Evolutionary conservation across 805 yeast species (phyloP).

Genomic region (Wickerhamiella azymoides): DNA sequence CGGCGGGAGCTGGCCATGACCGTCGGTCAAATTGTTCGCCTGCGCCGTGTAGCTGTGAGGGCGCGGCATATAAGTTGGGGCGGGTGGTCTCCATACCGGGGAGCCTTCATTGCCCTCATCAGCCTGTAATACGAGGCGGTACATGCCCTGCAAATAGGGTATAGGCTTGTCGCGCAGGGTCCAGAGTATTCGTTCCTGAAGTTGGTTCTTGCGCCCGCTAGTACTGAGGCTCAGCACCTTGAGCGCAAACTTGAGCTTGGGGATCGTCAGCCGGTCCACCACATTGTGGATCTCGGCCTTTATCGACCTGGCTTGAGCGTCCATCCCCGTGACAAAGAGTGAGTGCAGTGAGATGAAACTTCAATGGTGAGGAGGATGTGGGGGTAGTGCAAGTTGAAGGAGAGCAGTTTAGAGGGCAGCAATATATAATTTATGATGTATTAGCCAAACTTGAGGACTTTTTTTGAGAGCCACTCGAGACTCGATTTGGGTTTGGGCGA

Average conservation of each 20-base stretch:
- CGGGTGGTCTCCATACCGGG: neutral
- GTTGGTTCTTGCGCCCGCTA: slow-evolving; percentile 48
- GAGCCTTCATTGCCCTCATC: neutral
- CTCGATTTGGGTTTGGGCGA: too few species aligned
- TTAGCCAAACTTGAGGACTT: too few species aligned
- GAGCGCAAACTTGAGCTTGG: slow-evolving; percentile 22
- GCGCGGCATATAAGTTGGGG: neutral
- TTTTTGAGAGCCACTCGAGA: too few species aligned
- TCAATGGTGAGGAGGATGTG: too few species aligned
- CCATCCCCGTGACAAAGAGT: neutral
- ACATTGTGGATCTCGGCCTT: neutral
- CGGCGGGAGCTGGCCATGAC: neutral
- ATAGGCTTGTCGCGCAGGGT: slow-evolving; percentile 19
- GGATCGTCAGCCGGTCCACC: slow-evolving; percentile 12
- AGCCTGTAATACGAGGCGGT: neutral
- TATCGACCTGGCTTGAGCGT: neutral
- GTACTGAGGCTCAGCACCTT: slow-evolving; percentile 31
- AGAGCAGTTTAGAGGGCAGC: too few species aligned
- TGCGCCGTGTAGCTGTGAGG: neutral
- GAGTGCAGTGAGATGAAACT: too few species aligned
- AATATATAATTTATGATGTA: too few species aligned
- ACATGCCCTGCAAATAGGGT: neutral
- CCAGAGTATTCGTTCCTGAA: slow-evolving; percentile 38
- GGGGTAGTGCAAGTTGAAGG: too few species aligned
- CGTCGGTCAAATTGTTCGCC: neutral